Base-by-base conservation (phyloP, 2,329 filamentous ascomycete genomes). In the Daldinia sp. region DNA sequence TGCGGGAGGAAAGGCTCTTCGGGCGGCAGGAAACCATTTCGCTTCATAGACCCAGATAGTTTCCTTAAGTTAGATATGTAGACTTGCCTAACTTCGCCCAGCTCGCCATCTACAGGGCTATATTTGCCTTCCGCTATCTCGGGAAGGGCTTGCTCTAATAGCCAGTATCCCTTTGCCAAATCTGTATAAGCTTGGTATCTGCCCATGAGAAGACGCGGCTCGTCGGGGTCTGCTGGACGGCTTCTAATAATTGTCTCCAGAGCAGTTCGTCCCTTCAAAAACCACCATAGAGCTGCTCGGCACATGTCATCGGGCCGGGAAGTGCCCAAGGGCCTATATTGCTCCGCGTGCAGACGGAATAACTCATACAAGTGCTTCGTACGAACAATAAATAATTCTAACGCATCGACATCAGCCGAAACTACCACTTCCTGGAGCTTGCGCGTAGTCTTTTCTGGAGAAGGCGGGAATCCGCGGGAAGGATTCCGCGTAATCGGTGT, bases 201-300 rank as follows among this genome's bases (percentile, higher is more conserved):
- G 64, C 85, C 76, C 66, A 84, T 79, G 66, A 86, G 81, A 66
- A 81, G 83, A 70, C 83, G 79, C 73, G 83, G 80, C 68, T 86
- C 80, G 63, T 87, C 83, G 3, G 84, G 80, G 39, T 77, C 81
- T 32, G 80, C 78, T 27, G 88, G 83, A 5, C 86, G 84, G 53
- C 87, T 88, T 63, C 92, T 85, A 47, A 96, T 88, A 35, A 89
- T 82, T 10, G 79, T 77, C 75, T 97, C 94, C 52, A 97, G 82
- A 8, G 88, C 87, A 72, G 89, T 86, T 64, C 93, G 88, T 17
- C 93, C 94, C 69, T 87, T 90, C 45, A 96, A 74, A 72, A 97
- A 96, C 94, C 94, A 97, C 94, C 94, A 97, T 0, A 92, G 80
- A 3, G 87, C 89, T 21, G 88, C 89, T 60, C 91, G 85, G 8